A percentile compares a stretch with the other conserved stretches of the same genome.
Conservation (phyloP, 2,329 filamentous ascomycete genomes). For the Didymella pinodella region DNA sequence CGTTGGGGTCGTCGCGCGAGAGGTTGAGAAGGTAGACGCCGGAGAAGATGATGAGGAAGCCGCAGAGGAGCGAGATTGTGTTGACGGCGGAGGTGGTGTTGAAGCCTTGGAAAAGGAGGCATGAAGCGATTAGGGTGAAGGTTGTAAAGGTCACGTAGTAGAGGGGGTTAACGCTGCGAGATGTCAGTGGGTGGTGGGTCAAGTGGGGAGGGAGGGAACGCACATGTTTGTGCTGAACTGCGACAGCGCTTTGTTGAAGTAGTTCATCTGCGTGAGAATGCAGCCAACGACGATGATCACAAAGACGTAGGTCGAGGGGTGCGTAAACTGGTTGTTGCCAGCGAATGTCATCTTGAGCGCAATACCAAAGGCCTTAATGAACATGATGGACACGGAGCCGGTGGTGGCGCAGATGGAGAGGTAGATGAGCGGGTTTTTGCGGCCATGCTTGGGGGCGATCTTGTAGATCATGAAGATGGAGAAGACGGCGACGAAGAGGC, state of each 20-base stretch:
- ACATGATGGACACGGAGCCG: slow-evolving; percentile 98
- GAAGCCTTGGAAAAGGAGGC: slow-evolving; percentile 95
- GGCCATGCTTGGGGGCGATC: slow-evolving; percentile 86
- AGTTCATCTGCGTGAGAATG: slow-evolving; percentile 99
- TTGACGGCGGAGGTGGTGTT: slow-evolving; percentile 93
- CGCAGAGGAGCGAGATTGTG: slow-evolving; percentile 88
- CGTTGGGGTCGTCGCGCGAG: slow-evolving; percentile 89
- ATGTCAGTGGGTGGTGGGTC: slow-evolving; percentile 17
- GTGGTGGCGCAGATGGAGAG: slow-evolving; percentile 98
- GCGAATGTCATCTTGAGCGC: slow-evolving; percentile 93
- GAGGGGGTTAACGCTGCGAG: slow-evolving; percentile 82
- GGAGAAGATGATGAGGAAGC: slow-evolving; percentile 93
- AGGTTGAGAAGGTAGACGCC: slow-evolving; percentile 96
- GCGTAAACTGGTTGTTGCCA: slow-evolving; percentile 93
- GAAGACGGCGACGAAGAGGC: slow-evolving; percentile 79
- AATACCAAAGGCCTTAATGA: slow-evolving; percentile 97
- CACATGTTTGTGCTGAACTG: slow-evolving; percentile 98
- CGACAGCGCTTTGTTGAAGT: slow-evolving; percentile 98
- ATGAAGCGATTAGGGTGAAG: slow-evolving; percentile 90
- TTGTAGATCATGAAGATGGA: slow-evolving; percentile 96
- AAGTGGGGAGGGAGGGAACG: slow-evolving; percentile 47
- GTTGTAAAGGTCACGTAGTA: slow-evolving; percentile 99
- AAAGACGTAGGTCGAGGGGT: slow-evolving; percentile 97
- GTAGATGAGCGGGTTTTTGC: slow-evolving; percentile 94
- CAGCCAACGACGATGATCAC: slow-evolving; percentile 91